Base-by-base conservation (phyloP, 179 eudicot species). In the Beta corolliflora region DNA sequence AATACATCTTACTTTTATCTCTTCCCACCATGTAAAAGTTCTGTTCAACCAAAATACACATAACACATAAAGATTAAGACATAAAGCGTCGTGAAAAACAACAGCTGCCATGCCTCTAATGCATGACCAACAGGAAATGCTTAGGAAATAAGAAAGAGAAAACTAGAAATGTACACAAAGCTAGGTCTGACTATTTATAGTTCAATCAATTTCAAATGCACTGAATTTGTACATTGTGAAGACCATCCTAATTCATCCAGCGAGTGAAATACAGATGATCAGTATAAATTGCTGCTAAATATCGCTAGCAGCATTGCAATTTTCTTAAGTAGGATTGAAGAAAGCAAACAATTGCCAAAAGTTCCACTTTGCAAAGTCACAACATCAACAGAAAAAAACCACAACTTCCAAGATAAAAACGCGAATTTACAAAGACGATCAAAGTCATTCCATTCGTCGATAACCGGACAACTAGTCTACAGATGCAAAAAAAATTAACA, bases 11-110 rank as follows among this genome's bases (percentile, higher is more conserved):
- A 73, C 80, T 87, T 82, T 92, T 94, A 85, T 93, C 92, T 71
- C 94, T 85, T 86, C 99, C 99, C 73, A 97, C 84, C 92, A 97
- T 83, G 85, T 97, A 94, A 76, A 94, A 97, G 81, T 91, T 91
- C 99, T 97, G 92, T 66, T 71, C 68, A 83, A 88, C 36, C 23
- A 56, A 59, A 59, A 23, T 18, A 79, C 65, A 9, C 52, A 73
- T 52, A 25, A 77, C 56, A 25, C 45, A 50, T 67, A 72, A 60
- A 52, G 53, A 46, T 18, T 80, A 77, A 29, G 13, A 76, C 25
- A 46, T 65, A 19, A 41, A 9, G 50, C 44, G 54, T 21, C 0
- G 23, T 48, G n/a, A 21, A 25, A 36, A 75, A 4, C 67, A 77
- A 54, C 10, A 36, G 52, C 7, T 7, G 9, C 13, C 44, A 59